Percentiles rank a stretch among this genome's conserved stretches.
Evolutionary conservation across 2,329 filamentous ascomycete species (phyloP).

Genomic region (Colletotrichum camelliae): DNA sequence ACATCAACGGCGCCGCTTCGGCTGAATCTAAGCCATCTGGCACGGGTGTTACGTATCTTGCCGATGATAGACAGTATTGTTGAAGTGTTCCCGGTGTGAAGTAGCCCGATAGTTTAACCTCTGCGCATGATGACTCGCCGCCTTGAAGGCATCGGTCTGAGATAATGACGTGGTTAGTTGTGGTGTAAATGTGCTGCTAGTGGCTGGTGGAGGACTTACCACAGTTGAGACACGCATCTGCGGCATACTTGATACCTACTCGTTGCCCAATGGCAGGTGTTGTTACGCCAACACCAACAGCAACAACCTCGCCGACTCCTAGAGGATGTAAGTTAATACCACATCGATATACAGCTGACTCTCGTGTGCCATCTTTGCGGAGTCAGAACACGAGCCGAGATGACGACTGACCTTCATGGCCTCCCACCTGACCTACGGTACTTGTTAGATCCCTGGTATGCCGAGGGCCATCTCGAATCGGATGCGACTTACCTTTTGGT

Average conservation of each 20-base stretch:
- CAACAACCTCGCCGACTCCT: conserved; percentile 23
- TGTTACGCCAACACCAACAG: conserved; percentile 19
- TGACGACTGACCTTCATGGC: conserved; percentile 22
- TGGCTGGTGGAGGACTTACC: background rate
- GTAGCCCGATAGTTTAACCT: conserved; percentile 29
- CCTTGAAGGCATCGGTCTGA: conserved; percentile 25
- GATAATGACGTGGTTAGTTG: background rate
- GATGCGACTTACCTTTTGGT: background rate
- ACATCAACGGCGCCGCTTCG: conserved; percentile 65
- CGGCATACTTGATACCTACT: conserved; percentile 27
- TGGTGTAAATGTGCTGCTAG: accelerated
- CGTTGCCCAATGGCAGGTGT: conserved; percentile 18
- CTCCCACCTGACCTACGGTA: conserved; percentile 24
- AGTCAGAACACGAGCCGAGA: background rate
- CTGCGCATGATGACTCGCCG: conserved; percentile 25
- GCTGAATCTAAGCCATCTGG: conserved; percentile 38
- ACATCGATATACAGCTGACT: background rate
- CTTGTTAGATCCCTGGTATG: background rate
- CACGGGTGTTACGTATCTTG: conserved; percentile 49
- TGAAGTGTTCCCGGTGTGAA: conserved; percentile 30
- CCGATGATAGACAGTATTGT: conserved; percentile 25
- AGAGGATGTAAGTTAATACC: background rate
- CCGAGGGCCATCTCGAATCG: background rate
- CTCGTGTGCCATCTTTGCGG: background rate
- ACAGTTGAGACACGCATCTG: conserved; percentile 26